Conservation (phyloP, 768 basidiomycete species). For the Mycena latifolia region DNA sequence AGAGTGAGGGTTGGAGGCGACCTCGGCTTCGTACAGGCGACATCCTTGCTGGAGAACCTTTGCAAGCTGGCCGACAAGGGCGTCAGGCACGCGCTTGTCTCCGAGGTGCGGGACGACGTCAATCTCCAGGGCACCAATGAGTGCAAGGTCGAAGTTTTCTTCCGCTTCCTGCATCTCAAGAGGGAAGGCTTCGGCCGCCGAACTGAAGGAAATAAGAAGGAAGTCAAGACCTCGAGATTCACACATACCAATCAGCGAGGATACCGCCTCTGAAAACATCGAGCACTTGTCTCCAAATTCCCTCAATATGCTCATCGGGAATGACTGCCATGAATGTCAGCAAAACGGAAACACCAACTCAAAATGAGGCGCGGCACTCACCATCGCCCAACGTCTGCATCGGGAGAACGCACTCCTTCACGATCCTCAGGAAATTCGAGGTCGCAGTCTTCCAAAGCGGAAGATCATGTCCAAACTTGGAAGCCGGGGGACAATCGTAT, state of each 20-base stretch:
- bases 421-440: constrained; percentile 77
- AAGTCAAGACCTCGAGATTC: not conserved
- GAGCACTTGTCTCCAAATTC: constrained; percentile 87
- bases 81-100: constrained; percentile 75
- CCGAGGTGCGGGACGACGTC: constrained; percentile 86
- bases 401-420: constrained; percentile 72
- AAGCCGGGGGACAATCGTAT: constrained; percentile 93
- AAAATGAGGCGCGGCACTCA: constrained; percentile 40
- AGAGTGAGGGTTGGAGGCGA: constrained; percentile 34
- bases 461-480: constrained; percentile 86
- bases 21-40: constrained; percentile 61
- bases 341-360: not conserved
- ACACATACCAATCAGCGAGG: constrained; percentile 83
- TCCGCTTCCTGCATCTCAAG: constrained; percentile 79
- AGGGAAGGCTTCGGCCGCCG: constrained; percentile 65
- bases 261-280: constrained; percentile 88
- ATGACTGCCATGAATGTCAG: constrained; percentile 56
- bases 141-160: constrained; percentile 86
- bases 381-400: constrained; percentile 65
- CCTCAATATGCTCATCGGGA: constrained; percentile 74
- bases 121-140: constrained; percentile 84
- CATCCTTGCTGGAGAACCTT: constrained; percentile 83
- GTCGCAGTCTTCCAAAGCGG: constrained; percentile 98
- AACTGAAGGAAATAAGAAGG: constrained; percentile 51
- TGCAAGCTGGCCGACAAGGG: constrained; percentile 74